These are phyloP conservation scores for Catharanthus roseus DNA, from an alignment of 257 asterid species.

Conservation along the genomic window DNA sequence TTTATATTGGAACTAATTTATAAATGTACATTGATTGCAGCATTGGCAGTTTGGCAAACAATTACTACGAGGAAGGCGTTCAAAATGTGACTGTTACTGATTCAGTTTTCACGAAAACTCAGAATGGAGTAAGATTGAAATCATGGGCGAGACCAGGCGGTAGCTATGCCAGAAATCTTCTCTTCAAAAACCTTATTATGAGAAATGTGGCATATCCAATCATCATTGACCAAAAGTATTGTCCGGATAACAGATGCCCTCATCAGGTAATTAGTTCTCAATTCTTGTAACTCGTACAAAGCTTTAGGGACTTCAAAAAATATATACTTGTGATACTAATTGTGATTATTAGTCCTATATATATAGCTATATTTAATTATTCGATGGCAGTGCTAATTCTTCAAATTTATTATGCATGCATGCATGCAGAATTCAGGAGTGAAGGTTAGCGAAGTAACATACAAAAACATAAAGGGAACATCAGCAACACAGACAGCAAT, in stretches of 20 bases:
- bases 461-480: slow-evolving; percentile 56
- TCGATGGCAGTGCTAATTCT: too few relatives aligned
- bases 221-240: slow-evolving; percentile 62
- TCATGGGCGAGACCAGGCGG: slow-evolving; percentile 65
- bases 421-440: slow-evolving; percentile 67
- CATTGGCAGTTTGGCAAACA: slow-evolving; percentile 44
- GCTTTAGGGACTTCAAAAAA: too few relatives aligned
- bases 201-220: too few relatives aligned
- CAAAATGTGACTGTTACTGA: slow-evolving; percentile 52
- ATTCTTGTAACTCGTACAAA: too few relatives aligned
- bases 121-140: slow-evolving; percentile 66
- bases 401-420: too few relatives aligned
- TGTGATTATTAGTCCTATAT: too few relatives aligned
- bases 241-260: slow-evolving; percentile 54
- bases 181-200: too few relatives aligned
- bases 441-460: slow-evolving; percentile 49
- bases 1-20: too few relatives aligned
- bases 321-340: too few relatives aligned
- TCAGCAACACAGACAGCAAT: slow-evolving; percentile 65
- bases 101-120: slow-evolving; percentile 55
- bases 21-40: too few relatives aligned
- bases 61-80: slow-evolving; percentile 25
- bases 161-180: slow-evolving; percentile 21
- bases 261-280: slow-evolving; percentile 52
- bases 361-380: too few relatives aligned